These are phyloP conservation scores for Potentilla sterilis DNA, from an alignment of 306 rosid species.

Conservation along the genomic window DNA sequence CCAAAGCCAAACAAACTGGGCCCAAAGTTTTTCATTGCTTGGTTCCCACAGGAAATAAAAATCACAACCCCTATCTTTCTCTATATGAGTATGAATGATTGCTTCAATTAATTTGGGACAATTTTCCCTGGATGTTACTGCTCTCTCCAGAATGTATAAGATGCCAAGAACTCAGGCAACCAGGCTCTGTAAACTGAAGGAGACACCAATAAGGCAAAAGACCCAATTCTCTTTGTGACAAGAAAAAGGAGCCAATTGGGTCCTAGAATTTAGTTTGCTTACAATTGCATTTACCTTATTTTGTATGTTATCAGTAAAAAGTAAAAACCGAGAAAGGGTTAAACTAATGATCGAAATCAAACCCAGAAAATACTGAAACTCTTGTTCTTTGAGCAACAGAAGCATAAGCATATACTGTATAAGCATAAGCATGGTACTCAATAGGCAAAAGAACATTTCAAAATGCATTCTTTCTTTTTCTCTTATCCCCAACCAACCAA, in stretches of 20 bases:
- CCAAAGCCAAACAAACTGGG: background rate
- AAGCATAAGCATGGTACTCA: constrained; percentile 48
- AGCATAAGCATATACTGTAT: too few relatives aligned
- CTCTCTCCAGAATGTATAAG: constrained; percentile 43
- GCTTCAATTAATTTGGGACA: constrained; percentile 44
- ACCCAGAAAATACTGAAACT: constrained; percentile 39
- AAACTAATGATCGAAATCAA: background rate
- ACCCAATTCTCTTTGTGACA: constrained; percentile 40
- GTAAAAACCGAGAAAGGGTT: background rate
- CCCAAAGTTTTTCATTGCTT: background rate
- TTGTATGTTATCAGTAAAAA: background rate
- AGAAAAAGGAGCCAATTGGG: constrained; percentile 30
- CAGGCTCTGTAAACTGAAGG: constrained; percentile 3
- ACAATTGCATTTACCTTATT: constrained; percentile 20
- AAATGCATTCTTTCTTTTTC: constrained; percentile 29
- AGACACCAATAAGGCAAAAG: constrained; percentile 28
- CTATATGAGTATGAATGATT: constrained; percentile 14
- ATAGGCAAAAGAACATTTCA: constrained; percentile 45
- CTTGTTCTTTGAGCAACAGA: constrained; percentile 46
- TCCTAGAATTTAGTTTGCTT: background rate
- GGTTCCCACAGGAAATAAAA: background rate
- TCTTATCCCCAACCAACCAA: constrained; percentile 63
- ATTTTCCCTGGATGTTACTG: constrained; percentile 44
- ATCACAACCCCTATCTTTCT: constrained; percentile 14
- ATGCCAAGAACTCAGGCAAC: constrained; percentile 48